phyloP scores from a whole-genome alignment of 371 early-diverging fungal genomes.

The Scutellospora calospora region DNA sequence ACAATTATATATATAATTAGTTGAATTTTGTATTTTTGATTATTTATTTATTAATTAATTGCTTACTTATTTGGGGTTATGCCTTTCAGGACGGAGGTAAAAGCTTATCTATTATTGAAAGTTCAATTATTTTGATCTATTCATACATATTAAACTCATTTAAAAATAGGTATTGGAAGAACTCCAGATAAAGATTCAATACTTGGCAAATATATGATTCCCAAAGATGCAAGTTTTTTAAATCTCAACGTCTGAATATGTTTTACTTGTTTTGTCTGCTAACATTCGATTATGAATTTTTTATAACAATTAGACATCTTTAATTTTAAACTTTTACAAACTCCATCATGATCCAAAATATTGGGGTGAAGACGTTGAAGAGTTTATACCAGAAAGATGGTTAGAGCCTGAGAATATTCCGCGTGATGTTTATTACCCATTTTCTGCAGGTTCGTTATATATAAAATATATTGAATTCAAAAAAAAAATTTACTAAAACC shows the following conservation, averaged over 20 bases:
- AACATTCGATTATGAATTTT: background rate
- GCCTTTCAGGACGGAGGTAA: background rate
- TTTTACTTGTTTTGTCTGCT: background rate
- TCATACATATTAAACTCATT: background rate
- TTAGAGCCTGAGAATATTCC: constrained; percentile 16
- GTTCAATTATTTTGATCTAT: background rate
- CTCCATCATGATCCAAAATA: constrained; percentile 22
- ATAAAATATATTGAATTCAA: too few relatives aligned
- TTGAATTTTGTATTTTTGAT: background rate
- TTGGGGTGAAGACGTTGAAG: constrained; percentile 37
- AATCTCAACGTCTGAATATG: background rate
- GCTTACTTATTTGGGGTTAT: background rate
- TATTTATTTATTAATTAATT: constrained; percentile 3
- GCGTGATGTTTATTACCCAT: constrained; percentile 27
- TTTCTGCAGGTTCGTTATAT: constrained; percentile 13
- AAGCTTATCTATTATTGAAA: background rate
- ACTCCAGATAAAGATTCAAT: background rate
- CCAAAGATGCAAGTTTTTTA: constrained; percentile 2
- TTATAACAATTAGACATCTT: constrained; percentile 8
- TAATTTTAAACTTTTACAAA: background rate
- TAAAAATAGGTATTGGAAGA: background rate
- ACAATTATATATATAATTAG: background rate
- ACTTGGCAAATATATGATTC: constrained; percentile 39
- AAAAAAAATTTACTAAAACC: too few relatives aligned
- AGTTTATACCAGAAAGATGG: constrained; percentile 42